Percentiles rank a stretch among this genome's conserved stretches.
Evolutionary conservation across 2,329 filamentous ascomycete genomes (phyloP).

Genomic region (Fusarium sp.): DNA sequence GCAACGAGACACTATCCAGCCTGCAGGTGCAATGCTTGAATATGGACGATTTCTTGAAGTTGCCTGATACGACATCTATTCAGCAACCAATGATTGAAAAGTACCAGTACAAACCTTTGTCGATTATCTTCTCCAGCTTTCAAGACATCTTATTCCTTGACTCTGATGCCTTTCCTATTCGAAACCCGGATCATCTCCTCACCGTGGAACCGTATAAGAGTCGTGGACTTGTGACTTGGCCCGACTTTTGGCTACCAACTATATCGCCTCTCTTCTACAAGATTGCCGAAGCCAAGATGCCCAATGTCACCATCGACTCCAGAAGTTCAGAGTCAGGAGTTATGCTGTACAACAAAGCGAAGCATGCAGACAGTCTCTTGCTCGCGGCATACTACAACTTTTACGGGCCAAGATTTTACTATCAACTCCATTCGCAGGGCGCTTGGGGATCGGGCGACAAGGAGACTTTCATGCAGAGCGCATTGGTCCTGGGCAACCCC

Average conservation of each 20-base stretch:
- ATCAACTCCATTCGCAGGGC: slow-evolving; percentile 44
- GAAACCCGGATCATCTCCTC: slow-evolving; percentile 35
- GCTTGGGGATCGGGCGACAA: slow-evolving; percentile 44
- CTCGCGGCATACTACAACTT: slow-evolving; percentile 43
- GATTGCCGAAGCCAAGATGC: slow-evolving; percentile 27
- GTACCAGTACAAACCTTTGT: slow-evolving; percentile 40
- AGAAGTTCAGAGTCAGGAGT: slow-evolving; percentile 40
- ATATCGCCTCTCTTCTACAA: slow-evolving; percentile 42
- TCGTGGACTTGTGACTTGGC: slow-evolving; percentile 40
- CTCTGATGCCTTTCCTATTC: slow-evolving; percentile 40
- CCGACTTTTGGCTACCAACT: slow-evolving; percentile 43
- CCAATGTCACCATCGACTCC: slow-evolving; percentile 34
- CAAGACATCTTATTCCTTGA: slow-evolving; percentile 41
- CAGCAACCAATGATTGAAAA: slow-evolving; percentile 23
- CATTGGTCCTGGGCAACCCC: slow-evolving; percentile 31
- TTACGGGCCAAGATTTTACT: slow-evolving; percentile 38
- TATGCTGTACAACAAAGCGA: slow-evolving; percentile 38
- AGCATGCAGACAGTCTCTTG: slow-evolving; percentile 39
- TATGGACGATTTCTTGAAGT: slow-evolving; percentile 36
- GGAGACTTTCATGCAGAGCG: slow-evolving; percentile 42
- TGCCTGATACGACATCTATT: slow-evolving; percentile 1
- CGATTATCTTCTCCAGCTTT: slow-evolving; percentile 42
- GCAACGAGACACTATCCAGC: slow-evolving; percentile 6
- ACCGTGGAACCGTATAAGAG: slow-evolving; percentile 35
- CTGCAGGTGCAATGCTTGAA: slow-evolving; percentile 35